Evolutionary conservation across 192 early-diverging fungal genomes (phyloP).

Genomic region (Podila epigama): DNA sequence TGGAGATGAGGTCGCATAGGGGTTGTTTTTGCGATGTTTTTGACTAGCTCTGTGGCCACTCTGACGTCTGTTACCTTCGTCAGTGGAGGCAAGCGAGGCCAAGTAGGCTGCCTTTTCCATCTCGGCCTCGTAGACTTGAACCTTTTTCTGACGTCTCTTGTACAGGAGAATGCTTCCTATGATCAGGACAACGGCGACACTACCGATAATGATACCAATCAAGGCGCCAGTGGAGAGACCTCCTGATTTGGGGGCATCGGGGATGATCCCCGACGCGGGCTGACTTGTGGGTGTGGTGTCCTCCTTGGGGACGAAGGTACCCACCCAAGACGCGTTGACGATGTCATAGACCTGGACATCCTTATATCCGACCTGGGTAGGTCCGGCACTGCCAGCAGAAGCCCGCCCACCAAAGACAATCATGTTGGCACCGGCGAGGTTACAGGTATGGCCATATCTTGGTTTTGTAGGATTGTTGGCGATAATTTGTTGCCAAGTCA

Average conservation of each 20-base stretch:
- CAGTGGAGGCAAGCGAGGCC: slow-evolving; percentile 21
- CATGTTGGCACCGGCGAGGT: slow-evolving; percentile 44
- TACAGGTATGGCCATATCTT: slow-evolving; percentile 25
- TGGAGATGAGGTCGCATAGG: slow-evolving; percentile 9
- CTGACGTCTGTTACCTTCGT: not conserved
- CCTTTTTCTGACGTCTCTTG: slow-evolving; percentile 12
- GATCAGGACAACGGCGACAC: not conserved
- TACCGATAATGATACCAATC: slow-evolving; percentile 19
- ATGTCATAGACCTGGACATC: slow-evolving; percentile 40
- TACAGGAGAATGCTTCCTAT: slow-evolving; percentile 11
- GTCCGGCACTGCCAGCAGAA: not conserved
- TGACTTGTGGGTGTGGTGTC: slow-evolving; percentile 19
- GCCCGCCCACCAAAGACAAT: slow-evolving; percentile 23
- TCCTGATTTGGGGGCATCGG: not conserved
- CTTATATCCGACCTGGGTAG: slow-evolving; percentile 7
- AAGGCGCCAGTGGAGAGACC: slow-evolving; percentile 15
- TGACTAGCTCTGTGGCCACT: not conserved
- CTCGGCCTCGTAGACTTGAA: slow-evolving; percentile 30
- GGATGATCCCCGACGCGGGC: slow-evolving; percentile 5
- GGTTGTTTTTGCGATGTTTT: not conserved
- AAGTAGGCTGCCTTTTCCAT: slow-evolving; percentile 33
- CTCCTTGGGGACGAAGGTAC: slow-evolving; percentile 4
- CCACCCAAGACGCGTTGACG: slow-evolving; percentile 16
- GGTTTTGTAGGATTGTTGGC: not conserved
- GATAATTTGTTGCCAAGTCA: slow-evolving; percentile 30